Evolutionary conservation across 202 grass and related monocot genomes (phyloP), one percentile per base, ranked within the genome.

Genomic region (Musa balbisiana): DNA sequence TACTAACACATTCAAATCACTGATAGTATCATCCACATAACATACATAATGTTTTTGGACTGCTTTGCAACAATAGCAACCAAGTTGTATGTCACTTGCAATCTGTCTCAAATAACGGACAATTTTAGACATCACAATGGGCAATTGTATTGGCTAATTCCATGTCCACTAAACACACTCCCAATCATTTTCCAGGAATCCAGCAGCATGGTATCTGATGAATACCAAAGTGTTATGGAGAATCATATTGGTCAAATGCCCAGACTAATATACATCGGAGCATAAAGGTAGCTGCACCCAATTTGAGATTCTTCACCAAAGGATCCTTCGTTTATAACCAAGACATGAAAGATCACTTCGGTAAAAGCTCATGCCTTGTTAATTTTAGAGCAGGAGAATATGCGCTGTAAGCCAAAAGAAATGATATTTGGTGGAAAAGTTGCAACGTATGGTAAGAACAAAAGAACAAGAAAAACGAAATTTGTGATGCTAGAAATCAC

Each of bases 401-500:
- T 5, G 3, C 33, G 33, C 0, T 43, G 33, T 43, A 6, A 43
- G 33, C 33, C 33, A 43, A 14, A 16, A 26, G 16, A 25, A 55
- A 51, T 56, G 24, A 54, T 8, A 23, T 69, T 4, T 19, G 15
- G 8, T 51, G 13, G 3, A 50, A 33, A 49, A 71, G 29, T 3
- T 19, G 11, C 19, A 19, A 8, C 15, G 8, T 72, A 2, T 3
- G n/a, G 5, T 4, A 72, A 62, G 12, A 10, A 21, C 0, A 22
- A 64, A 27, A 59, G 13, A 66, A 24, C 11, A 8, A 27, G 20
- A 51, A 60, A 23, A 12, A 51, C 17, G 29, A 60, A 24, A 59
- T 17, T 52, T 51, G 21, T 64, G 29, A 56, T 15, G 53, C 49
- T 33, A 52, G 71, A 87, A 71, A 55, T 80, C 83, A 92, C 92